Evolutionary conservation across 768 basidiomycete species (phyloP), one percentile per base, ranked within the genome.

Genomic region (Pleurotus djamor): DNA sequence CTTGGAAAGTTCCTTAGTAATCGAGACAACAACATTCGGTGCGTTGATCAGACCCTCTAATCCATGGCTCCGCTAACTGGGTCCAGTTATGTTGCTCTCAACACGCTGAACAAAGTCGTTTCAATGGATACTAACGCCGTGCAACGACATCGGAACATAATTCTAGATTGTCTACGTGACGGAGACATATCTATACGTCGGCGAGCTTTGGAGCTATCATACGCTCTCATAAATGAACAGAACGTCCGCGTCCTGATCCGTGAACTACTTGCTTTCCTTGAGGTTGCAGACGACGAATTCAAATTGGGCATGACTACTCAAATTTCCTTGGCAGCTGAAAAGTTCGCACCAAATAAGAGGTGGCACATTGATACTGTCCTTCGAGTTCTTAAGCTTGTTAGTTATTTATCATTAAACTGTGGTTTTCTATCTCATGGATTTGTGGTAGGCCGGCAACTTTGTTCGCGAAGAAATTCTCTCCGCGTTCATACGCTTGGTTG

Each of bases 291-390:
- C 68, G 96, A 98, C 62, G 97, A 99, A 71, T 99, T 99, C 80
- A 99, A 99, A 76, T 84, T 94, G 12, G 91, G 94, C 0, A 90
- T 99, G 87, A 99, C 97, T 0, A 98, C 96, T 0, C 96, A 99
- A 72, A 95, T 99, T 50, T 93, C 89, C 57, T 78, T 98, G 28
- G 96, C 95, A 2, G 97, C 97, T 0, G 97, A 99, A 73, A 81
- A 95, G 48, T 98, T 93, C 69, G 96, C 96, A 0, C 97, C 97
- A 0, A 98, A 96, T 72, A 96, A 96, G 74, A 83, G 97, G 63
- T 99, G 96, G 96, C 97, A 99, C 70, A 99, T 99, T 55, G 97
- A 98, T 71, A 98, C 97, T 0, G 92, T 98, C 4, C 74, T 99
- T 50, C 84, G 97, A 33, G 92, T 94, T 2, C 73, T 99, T 62